Evolutionary conservation across 192 early-diverging fungal species (phyloP).

Genomic region (Coemansia sp.): DNA sequence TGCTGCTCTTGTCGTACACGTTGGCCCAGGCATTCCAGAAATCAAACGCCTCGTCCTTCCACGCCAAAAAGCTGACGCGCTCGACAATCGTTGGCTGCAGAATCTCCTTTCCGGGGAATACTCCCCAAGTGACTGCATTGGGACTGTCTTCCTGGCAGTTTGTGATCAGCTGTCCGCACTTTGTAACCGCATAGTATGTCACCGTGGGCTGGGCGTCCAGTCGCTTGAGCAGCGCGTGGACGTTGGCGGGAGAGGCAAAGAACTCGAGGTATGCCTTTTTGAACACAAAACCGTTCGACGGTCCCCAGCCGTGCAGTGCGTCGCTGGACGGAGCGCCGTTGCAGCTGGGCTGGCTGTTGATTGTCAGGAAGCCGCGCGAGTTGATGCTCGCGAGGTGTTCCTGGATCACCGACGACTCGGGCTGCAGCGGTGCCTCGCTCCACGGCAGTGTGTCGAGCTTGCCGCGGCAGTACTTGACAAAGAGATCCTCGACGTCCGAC

Average conservation of each 20-base stretch:
- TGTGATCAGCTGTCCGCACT: slow-evolving; percentile 82
- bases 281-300: slow-evolving; percentile 92
- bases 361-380: slow-evolving; percentile 82
- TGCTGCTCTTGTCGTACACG: slow-evolving; percentile 62
- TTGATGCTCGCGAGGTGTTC: slow-evolving; percentile 69
- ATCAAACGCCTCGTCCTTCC: slow-evolving; percentile 97
- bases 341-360: slow-evolving; percentile 94
- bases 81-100: slow-evolving; percentile 97
- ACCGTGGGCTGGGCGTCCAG: slow-evolving; percentile 59
- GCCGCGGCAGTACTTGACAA: slow-evolving; percentile 81
- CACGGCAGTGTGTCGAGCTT: slow-evolving; percentile 84
- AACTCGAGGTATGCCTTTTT: slow-evolving; percentile 98
- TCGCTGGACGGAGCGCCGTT: slow-evolving; percentile 81
- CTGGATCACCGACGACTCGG: slow-evolving; percentile 75
- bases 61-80: slow-evolving; percentile 79
- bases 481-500: slow-evolving; percentile 69
- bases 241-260: slow-evolving; percentile 71
- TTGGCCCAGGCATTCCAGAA: slow-evolving; percentile 87
- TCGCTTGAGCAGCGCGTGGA: slow-evolving; percentile 61
- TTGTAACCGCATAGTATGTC: slow-evolving; percentile 90
- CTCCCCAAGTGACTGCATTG: slow-evolving; percentile 98
- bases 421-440: slow-evolving; percentile 76
- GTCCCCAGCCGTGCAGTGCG: slow-evolving; percentile 88
- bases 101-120: slow-evolving; percentile 96
- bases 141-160: slow-evolving; percentile 83